Base-by-base conservation (phyloP, 2,329 filamentous ascomycete genomes). In the Fusarium sarcochroum region DNA sequence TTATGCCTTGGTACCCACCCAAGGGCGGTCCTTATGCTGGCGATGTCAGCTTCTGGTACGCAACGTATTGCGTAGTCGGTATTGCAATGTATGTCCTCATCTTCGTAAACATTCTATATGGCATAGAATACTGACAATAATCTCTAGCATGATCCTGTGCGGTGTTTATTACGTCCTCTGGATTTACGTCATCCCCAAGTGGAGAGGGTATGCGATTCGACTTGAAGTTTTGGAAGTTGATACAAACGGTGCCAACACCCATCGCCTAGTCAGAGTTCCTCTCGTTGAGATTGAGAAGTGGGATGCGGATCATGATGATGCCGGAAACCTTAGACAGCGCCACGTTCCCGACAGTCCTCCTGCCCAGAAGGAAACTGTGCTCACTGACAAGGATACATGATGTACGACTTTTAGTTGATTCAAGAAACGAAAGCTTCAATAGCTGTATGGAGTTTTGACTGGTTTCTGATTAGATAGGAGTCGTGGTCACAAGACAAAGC, bases 31-130 rank as follows among this genome's bases (percentile, higher is more conserved):
- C 81, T 0, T 84, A 85, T 42, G 87, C 85, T 0, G 90, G 90
- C 0, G 87, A 90, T 52, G 90, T 92, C 2, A 90, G 86, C 52
- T 93, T 93, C 76, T 93, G 89, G 87, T 93, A 93, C 66, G 90
- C 84, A 2, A 92, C 90, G 0, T 93, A 93, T 68, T 85, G 87
- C 18, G 86, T 89, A 1, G 85, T 88, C 1, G 90, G 90, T 0
- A 84, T 93, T 58, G 89, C 76, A 21, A 84, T 91, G 86, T 89
- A 80, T 82, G 87, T 86, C 18, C 4, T 15, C 13, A 13, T 15
- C 6, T 40, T 6, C 0, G 9, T 13, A 5, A 6, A 3, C 20
- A n/a, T 11, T 6, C 4, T 1, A 6, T 1, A 1, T 30, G 17
- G 4, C 18, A 1, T 7, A 2, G 1, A 15, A 18, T 35, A 6